A percentile compares a stretch with the other conserved stretches of the same genome.
Evolutionary conservation across 192 early-diverging fungal species (phyloP).

Genomic region (Rhizophlyctis rosea): DNA sequence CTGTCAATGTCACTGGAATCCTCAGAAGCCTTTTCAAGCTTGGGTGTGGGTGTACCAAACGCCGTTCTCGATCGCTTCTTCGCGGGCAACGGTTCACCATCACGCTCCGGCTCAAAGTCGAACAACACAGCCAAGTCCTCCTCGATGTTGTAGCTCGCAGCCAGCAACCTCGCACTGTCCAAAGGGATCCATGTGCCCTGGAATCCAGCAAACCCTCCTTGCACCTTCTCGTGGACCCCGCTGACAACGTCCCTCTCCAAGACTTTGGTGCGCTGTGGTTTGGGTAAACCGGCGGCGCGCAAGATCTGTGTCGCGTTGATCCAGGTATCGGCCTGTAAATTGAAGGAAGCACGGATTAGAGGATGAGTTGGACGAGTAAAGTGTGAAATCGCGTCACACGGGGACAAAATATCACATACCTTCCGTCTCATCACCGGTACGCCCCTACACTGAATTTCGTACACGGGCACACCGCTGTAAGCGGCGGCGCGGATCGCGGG

Average conservation of each 20-base stretch:
- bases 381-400: no score
- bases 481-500: conserved; percentile 30
- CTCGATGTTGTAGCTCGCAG: conserved; percentile 23
- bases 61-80: conserved; percentile 15
- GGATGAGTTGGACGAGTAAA: no score
- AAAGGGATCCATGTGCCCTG: conserved; percentile 44
- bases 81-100: conserved; percentile 17
- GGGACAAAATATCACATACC: no score
- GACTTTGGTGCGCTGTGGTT: conserved; percentile 88
- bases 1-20: no score
- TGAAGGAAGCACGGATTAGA: no score
- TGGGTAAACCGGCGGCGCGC: conserved; percentile 91
- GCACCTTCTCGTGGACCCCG: conserved; percentile 92
- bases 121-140: conserved; percentile 24
- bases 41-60: no score
- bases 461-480: conserved; percentile 56
- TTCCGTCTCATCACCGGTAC: conserved; percentile 76
- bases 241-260: conserved; percentile 87
- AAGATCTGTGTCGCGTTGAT: conserved; percentile 98
- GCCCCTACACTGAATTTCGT: conserved; percentile 69
- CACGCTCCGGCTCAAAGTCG: conserved; percentile 24
- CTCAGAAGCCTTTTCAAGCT: no score
- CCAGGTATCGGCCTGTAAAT: conserved; percentile 78
- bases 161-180: conserved; percentile 25
- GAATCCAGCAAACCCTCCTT: conserved; percentile 77